Base-by-base conservation (phyloP, 257 asterid species). In the Echites panduratus region DNA sequence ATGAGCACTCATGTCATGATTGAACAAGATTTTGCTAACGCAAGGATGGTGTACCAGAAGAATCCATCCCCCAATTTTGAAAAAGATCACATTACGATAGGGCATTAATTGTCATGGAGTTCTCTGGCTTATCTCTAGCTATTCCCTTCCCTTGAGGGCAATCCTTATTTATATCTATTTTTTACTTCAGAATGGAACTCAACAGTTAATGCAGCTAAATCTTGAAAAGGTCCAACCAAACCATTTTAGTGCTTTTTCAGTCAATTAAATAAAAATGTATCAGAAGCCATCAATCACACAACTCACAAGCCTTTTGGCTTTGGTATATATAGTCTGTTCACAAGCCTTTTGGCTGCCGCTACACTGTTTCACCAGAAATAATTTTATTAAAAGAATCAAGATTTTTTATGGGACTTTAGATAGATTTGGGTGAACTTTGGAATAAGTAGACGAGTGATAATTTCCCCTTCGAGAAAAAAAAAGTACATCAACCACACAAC, bases 401-500 rank as follows among this genome's bases (percentile, higher is more conserved):
- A 38, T 47, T 10, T 17, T 20, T 52, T 54, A 48, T 35, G 19
- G 53, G 68, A 70, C 26, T 17, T 62, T 41, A 13, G 57, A 61
- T 61, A 44, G 52, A 70, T 41, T 53, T 71, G 50, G 52, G 17
- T 32, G 49, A 75, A 27, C 77, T 66, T 54, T 24, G 49, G 35
- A 75, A 70, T 78, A 58, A 45, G 44, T 73, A 79, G 73, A 79
- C 73, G 72, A 73, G 69, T 66, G 69, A 71, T 20, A 74, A 68
- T 77, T 84, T 63, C 84, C 82, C 9, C 12, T 84, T 80, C 14
- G 48, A 77, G 90, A 40, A 85, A 78, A 50, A 50, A 72, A 38
- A 72, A 73, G 77, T 81, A 72, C 72, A 58, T 74, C n/a, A n/a
- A n/a, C n/a, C 44, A 73, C 66, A 70, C 9, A 75, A 52, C 17